Conservation (phyloP, 2,329 filamentous ascomycete species). For the Podosphaera aphanis region DNA sequence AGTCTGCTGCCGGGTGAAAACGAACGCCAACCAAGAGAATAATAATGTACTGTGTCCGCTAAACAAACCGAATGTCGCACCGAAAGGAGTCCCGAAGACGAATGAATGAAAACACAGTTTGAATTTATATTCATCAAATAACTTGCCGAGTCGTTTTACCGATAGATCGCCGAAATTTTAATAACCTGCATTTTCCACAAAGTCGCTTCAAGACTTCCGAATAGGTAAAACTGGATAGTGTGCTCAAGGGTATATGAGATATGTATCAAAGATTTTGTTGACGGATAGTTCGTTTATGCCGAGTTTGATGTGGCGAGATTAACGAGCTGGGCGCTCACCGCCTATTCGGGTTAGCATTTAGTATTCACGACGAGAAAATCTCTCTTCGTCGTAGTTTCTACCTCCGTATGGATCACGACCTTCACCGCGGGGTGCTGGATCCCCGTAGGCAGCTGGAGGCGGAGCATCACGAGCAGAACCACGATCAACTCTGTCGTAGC, state of each 20-base stretch:
- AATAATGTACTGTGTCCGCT: conserved; percentile 13
- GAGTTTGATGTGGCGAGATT: conserved; percentile 13
- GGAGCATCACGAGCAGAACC: conserved; percentile 19
- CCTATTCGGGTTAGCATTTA: conserved; percentile 17
- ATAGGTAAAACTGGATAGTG: neutral
- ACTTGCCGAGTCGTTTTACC: neutral
- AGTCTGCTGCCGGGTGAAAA: conserved; percentile 14
- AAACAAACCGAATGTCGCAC: conserved; percentile 15
- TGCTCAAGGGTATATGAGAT: neutral
- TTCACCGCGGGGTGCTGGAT: conserved; percentile 21
- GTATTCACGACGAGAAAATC: conserved; percentile 15
- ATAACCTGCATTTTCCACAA: neutral
- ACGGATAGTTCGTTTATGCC: conserved; percentile 6
- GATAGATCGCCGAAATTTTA: neutral
- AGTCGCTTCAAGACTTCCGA: neutral
- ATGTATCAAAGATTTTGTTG: conserved; percentile 1
- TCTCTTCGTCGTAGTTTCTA: conserved; percentile 17
- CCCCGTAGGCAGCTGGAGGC: conserved; percentile 20
- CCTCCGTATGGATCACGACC: conserved; percentile 22
- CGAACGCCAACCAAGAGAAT: conserved; percentile 9
- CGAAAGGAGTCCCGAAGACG: conserved; percentile 12
- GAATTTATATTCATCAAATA: neutral
- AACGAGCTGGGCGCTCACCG: conserved; percentile 18
- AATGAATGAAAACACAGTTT: conserved; percentile 8
- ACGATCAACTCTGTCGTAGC: conserved; percentile 26